These are phyloP conservation scores for Hemileia vastatrix DNA, from an alignment of 1,284 basidiomycete genomes.

Conservation along the genomic window DNA sequence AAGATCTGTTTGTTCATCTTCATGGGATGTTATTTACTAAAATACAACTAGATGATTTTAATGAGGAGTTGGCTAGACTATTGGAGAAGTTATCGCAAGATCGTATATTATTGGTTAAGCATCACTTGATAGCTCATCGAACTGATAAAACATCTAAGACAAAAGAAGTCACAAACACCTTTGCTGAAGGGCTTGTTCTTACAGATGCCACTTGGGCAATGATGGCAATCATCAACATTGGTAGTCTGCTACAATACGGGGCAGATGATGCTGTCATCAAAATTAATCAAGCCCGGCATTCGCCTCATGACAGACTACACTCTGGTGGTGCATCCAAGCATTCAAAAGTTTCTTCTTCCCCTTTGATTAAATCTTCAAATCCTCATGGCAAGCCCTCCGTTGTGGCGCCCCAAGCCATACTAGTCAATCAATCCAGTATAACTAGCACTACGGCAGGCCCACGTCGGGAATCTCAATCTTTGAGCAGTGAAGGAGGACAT, in stretches of 20 bases:
- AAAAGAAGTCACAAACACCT: no score
- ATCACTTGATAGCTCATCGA: no score
- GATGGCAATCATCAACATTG: slow-evolving; percentile 79
- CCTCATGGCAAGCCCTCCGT: slow-evolving; percentile 11
- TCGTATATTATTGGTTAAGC: slow-evolving; percentile 26
- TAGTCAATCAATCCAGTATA: slow-evolving; percentile 2
- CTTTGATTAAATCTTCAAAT: slow-evolving; percentile 27
- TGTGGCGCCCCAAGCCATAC: slow-evolving; percentile 18
- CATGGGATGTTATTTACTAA: slow-evolving; percentile 95
- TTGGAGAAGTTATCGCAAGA: slow-evolving; percentile 68
- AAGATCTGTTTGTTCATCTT: slow-evolving; percentile 78
- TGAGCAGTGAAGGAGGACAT: slow-evolving; percentile 11
- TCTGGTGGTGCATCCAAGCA: slow-evolving; percentile 1
- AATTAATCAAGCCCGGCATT: slow-evolving; percentile 46
- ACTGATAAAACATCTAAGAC: no score
- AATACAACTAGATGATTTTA: slow-evolving; percentile 84
- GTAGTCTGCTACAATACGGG: slow-evolving; percentile 77
- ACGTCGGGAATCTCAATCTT: not conserved
- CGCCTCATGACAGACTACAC: not conserved
- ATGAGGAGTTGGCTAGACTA: slow-evolving; percentile 66
- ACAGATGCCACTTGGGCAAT: slow-evolving; percentile 88
- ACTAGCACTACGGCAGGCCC: not conserved
- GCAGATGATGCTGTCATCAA: slow-evolving; percentile 61
- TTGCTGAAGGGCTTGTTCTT: slow-evolving; percentile 45
- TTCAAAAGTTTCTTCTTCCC: not conserved